A percentile compares a stretch with the other conserved stretches of the same genome.
phyloP scores from a whole-genome alignment of 2,329 filamentous ascomycete genomes.

The Colletotrichum limetticola region DNA sequence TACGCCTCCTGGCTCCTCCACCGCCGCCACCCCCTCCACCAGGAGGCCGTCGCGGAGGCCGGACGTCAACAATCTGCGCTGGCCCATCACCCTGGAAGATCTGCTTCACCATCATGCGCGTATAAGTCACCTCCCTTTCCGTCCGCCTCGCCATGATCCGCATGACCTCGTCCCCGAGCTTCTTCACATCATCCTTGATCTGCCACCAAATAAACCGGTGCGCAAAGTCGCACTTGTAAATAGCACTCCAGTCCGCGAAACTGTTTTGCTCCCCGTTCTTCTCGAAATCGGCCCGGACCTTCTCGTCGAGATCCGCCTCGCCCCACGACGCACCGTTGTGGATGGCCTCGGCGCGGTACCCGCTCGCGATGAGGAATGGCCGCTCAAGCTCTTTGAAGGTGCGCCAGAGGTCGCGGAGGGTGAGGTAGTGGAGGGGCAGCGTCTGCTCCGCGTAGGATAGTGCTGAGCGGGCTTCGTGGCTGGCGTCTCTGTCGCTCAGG shows the following conservation, averaged over 20 bases:
- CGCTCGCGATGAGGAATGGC: slow-evolving; percentile 29
- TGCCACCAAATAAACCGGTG: slow-evolving; percentile 35
- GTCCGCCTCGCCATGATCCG: slow-evolving; percentile 28
- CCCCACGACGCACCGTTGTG: slow-evolving; percentile 28
- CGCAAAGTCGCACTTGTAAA: slow-evolving; percentile 31
- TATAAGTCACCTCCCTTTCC: slow-evolving; percentile 32
- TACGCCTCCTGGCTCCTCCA: slow-evolving; percentile 4
- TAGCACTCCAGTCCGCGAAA: slow-evolving; percentile 29
- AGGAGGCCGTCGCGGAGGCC: background rate
- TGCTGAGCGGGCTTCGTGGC: slow-evolving; percentile 14
- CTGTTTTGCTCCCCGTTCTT: slow-evolving; percentile 20
- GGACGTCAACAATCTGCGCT: background rate
- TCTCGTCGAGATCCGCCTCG: slow-evolving; percentile 29
- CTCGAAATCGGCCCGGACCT: slow-evolving; percentile 29
- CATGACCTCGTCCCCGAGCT: slow-evolving; percentile 27
- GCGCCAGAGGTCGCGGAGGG: slow-evolving; percentile 29
- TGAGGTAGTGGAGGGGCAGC: slow-evolving; percentile 26
- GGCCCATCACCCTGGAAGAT: background rate
- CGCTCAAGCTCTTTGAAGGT: slow-evolving; percentile 30
- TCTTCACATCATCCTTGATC: slow-evolving; percentile 27
- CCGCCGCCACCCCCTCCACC: slow-evolving; percentile 11
- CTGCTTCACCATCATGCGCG: slow-evolving; percentile 27
- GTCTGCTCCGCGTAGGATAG: slow-evolving; percentile 25
- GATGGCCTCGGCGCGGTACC: slow-evolving; percentile 26
- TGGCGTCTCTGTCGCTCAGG: slow-evolving; percentile 3